A percentile compares a stretch with the other conserved stretches of the same genome.
phyloP scores from a whole-genome alignment of 148 eudicot species.

The Nepenthes gracilis region DNA sequence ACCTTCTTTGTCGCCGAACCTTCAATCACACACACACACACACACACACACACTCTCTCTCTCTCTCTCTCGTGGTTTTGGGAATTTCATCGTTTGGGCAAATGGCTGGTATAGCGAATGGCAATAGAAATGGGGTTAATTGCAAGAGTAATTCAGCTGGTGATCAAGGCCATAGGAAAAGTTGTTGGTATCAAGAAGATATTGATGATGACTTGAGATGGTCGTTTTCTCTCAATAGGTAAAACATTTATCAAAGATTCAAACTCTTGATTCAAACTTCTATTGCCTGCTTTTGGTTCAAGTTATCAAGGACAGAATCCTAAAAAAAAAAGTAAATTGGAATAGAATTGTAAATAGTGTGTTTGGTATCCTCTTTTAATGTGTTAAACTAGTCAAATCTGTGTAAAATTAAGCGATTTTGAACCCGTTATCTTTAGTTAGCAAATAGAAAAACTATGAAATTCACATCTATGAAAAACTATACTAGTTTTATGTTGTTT shows the following conservation, averaged over 20 bases:
- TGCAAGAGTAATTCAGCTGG: slow-evolving; percentile 20
- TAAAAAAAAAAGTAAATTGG: no score
- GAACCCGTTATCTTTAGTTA: no score
- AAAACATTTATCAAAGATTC: neutral
- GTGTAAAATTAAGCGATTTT: no score
- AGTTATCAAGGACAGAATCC: neutral
- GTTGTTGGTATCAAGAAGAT: slow-evolving; percentile 97
- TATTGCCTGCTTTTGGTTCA: neutral
- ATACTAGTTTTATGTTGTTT: no score
- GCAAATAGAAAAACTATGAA: no score
- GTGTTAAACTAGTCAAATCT: no score
- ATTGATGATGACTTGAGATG: slow-evolving; percentile 83
- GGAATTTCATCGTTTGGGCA: neutral
- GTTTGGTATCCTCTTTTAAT: no score
- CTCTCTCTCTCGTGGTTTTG: neutral
- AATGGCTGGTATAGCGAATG: slow-evolving; percentile 50
- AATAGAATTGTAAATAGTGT: no score
- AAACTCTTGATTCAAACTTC: neutral
- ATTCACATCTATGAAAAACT: no score
- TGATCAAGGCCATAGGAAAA: slow-evolving; percentile 44
- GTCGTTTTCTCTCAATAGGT: slow-evolving; percentile 92
- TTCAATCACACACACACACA: neutral
- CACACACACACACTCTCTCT: slow-evolving; percentile 3
- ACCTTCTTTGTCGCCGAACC: neutral
- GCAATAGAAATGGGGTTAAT: slow-evolving; percentile 36